Evolutionary conservation across 1,284 basidiomycete genomes (phyloP).

Genomic region (Leccinum pallidistipes): DNA sequence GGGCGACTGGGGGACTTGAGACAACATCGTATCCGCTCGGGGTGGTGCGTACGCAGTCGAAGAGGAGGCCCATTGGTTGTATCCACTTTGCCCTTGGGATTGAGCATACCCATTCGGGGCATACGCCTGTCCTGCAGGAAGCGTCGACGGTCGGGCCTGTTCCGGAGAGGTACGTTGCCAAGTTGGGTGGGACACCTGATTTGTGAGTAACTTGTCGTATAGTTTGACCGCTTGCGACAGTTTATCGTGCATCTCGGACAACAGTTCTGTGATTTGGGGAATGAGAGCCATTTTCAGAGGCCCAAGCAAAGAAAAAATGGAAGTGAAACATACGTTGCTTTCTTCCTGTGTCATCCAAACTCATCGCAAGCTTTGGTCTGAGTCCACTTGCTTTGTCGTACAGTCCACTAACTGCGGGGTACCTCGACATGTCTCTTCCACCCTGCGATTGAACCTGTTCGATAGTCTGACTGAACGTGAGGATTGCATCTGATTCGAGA

Average conservation of each 20-base stretch:
- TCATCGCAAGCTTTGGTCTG: constrained; percentile 82
- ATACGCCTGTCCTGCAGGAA: constrained; percentile 14
- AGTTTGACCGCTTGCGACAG: constrained; percentile 86
- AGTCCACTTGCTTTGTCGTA: constrained; percentile 84
- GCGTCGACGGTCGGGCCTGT: constrained; percentile 12
- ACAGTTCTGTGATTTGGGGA: constrained; percentile 58
- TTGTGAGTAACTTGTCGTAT: constrained; percentile 85
- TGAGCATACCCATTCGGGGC: constrained; percentile 25
- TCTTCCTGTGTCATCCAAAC: constrained; percentile 81
- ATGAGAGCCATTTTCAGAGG: background rate
- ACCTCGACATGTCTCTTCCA: constrained; percentile 73
- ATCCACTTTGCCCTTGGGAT: constrained; percentile 9
- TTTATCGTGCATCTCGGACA: constrained; percentile 93
- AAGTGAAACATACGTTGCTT: constrained; percentile 72
- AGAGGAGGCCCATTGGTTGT: constrained; percentile 34
- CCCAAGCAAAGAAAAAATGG: background rate
- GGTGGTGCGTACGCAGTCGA: constrained; percentile 23
- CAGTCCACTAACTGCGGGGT: constrained; percentile 80
- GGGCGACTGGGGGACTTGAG: constrained; percentile 20
- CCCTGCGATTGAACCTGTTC: constrained; percentile 83
- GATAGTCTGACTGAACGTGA: constrained; percentile 88
- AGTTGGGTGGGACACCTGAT: constrained; percentile 73
- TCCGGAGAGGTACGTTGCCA: constrained; percentile 46
- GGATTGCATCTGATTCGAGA: constrained; percentile 78
- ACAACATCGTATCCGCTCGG: constrained; percentile 11